Conservation (phyloP, 192 early-diverging fungal species). For the Coemansia sp. region DNA sequence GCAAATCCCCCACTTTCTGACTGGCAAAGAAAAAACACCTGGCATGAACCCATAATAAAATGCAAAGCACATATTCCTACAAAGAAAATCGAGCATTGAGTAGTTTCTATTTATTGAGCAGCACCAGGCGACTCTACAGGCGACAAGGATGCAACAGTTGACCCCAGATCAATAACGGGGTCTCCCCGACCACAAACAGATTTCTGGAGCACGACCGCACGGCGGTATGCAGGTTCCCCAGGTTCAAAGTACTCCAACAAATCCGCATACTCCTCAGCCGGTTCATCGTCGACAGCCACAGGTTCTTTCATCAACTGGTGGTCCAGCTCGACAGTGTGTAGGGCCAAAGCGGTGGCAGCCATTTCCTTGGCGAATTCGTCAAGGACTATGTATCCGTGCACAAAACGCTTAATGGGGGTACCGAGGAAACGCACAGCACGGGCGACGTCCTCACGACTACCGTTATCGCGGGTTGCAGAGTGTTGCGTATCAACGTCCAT, state of each 20-base stretch:
- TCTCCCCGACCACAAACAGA: neutral
- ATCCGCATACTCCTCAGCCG: slow-evolving; percentile 40
- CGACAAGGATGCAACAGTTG: too few relatives aligned
- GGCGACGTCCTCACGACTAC: slow-evolving; percentile 12
- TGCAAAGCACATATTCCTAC: too few relatives aligned
- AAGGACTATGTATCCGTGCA: slow-evolving; percentile 58
- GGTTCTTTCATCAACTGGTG: too few relatives aligned
- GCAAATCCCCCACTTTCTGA: too few relatives aligned
- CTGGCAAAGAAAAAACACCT: too few relatives aligned
- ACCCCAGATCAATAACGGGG: slow-evolving; percentile 16
- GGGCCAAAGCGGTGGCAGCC: slow-evolving; percentile 55
- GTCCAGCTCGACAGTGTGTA: slow-evolving; percentile 47
- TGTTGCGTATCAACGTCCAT: neutral
- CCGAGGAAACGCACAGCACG: slow-evolving; percentile 22
- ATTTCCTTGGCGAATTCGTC: slow-evolving; percentile 66
- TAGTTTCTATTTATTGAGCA: too few relatives aligned
- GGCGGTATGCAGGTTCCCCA: slow-evolving; percentile 25
- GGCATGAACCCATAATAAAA: too few relatives aligned
- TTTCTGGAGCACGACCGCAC: slow-evolving; percentile 7
- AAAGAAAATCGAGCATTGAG: too few relatives aligned
- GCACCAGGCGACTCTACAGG: too few relatives aligned
- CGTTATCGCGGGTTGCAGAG: neutral
- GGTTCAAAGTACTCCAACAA: slow-evolving; percentile 46
- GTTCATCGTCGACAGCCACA: too few relatives aligned
- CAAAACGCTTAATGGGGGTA: slow-evolving; percentile 54